A percentile compares a stretch with the other conserved stretches of the same genome.
Conservation (phyloP, 371 early-diverging fungal genomes). For the Batkoa obscura region DNA sequence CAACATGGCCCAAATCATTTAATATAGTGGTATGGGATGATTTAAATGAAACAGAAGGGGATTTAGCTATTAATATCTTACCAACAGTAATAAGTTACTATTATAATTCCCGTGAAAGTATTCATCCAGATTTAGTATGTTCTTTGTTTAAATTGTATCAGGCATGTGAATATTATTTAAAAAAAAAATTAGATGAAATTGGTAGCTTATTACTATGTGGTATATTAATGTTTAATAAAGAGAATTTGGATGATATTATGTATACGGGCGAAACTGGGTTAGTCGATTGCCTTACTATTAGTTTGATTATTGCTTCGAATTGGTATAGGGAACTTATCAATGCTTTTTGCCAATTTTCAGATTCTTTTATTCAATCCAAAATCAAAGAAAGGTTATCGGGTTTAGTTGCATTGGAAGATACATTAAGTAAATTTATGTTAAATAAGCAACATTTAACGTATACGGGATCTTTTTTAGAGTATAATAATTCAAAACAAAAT, state of each 20-base stretch:
- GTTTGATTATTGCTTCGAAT: background rate
- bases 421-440: constrained; percentile 18
- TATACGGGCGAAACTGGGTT: background rate
- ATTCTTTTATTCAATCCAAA: background rate
- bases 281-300: background rate
- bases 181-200: constrained; percentile 37
- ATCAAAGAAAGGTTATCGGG: constrained; percentile 11
- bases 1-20: background rate
- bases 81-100: constrained; percentile 1
- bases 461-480: background rate
- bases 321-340: constrained; percentile 58
- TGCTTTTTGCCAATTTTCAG: constrained; percentile 20
- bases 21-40: constrained; percentile 17
- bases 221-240: constrained; percentile 23
- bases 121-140: constrained; percentile 30
- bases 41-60: constrained; percentile 24
- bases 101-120: constrained; percentile 5
- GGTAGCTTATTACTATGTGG: constrained; percentile 57
- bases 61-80: background rate
- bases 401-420: constrained; percentile 18
- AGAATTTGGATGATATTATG: background rate
- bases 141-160: constrained; percentile 53
- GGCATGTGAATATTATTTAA: constrained; percentile 35
- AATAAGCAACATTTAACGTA: background rate
- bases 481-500: background rate